Conservation (phyloP, 768 basidiomycete genomes). For the Boletus huronensis region DNA sequence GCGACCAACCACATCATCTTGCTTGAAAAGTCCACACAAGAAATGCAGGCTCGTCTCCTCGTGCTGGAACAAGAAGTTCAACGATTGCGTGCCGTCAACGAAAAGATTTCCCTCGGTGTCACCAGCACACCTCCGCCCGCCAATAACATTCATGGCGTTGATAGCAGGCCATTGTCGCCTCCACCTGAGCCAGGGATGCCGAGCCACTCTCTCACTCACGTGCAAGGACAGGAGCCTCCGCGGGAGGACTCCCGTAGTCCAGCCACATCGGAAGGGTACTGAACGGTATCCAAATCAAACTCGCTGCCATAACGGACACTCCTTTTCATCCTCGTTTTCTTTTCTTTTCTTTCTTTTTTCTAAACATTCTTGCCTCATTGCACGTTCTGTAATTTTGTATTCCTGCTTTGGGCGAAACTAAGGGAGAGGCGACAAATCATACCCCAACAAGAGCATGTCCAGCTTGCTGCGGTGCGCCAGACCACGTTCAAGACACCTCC, state of each 20-base stretch:
- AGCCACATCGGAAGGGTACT: conserved; percentile 31
- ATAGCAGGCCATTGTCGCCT: conserved; percentile 57
- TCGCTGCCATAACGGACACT: conserved; percentile 25
- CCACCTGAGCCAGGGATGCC: conserved; percentile 53
- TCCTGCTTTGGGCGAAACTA: conserved; percentile 25
- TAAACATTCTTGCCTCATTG: conserved; percentile 32
- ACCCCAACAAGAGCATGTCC: conserved; percentile 25
- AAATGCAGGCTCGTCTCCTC: conserved; percentile 64
- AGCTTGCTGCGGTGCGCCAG: conserved; percentile 22
- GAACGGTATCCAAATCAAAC: conserved; percentile 18
- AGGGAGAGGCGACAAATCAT: conserved; percentile 19
- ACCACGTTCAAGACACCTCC: conserved; percentile 21
- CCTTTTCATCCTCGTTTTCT: conserved; percentile 35
- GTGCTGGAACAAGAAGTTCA: conserved; percentile 66
- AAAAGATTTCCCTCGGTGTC: conserved; percentile 73
- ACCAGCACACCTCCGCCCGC: conserved; percentile 55
- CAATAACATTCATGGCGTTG: conserved; percentile 38
- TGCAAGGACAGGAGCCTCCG: conserved; percentile 57
- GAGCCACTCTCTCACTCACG: conserved; percentile 50
- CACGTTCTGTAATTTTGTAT: conserved; percentile 34
- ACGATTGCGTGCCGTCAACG: conserved; percentile 71
- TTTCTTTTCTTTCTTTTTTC: conserved; percentile 11
- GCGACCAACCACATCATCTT: conserved; percentile 77
- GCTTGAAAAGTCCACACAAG: conserved; percentile 69
- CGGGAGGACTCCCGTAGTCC: conserved; percentile 57